Percentiles rank a stretch among this genome's conserved stretches.
phyloP scores from a whole-genome alignment of 306 rosid genomes.

The Cicer arietinum region DNA sequence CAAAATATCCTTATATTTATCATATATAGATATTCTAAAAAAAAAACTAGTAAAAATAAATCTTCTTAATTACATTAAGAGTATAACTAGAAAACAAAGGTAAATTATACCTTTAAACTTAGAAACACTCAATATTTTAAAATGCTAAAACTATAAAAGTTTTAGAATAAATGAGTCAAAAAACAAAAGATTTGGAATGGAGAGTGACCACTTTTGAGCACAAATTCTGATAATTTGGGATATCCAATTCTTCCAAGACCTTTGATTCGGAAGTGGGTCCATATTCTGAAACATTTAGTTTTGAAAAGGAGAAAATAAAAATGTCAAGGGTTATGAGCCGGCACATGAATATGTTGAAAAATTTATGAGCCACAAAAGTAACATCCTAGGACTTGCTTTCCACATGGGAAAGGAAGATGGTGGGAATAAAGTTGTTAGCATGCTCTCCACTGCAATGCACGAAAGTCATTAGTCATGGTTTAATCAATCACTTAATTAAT shows the following conservation, averaged over 20 bases:
- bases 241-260: neutral
- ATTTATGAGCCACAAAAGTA: neutral
- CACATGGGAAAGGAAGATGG: conserved; percentile 1
- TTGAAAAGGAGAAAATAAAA: neutral
- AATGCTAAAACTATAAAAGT: too few relatives aligned
- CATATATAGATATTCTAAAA: too few relatives aligned
- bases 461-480: too few relatives aligned
- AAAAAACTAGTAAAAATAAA: too few relatives aligned
- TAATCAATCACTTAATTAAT: too few relatives aligned
- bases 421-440: neutral
- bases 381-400: conserved; percentile 7
- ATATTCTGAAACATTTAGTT: neutral
- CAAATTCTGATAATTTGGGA: conserved; percentile 12
- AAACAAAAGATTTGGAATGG: too few relatives aligned
- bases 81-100: too few relatives aligned
- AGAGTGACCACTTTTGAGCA: neutral
- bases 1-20: too few relatives aligned
- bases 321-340: neutral
- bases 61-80: too few relatives aligned
- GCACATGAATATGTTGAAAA: neutral
- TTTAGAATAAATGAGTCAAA: too few relatives aligned
- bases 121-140: too few relatives aligned
- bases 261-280: conserved; percentile 9
- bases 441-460: neutral
- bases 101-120: too few relatives aligned